Evolutionary conservation across 805 yeast species (phyloP).

Genomic region (Lipomyces kockii): DNA sequence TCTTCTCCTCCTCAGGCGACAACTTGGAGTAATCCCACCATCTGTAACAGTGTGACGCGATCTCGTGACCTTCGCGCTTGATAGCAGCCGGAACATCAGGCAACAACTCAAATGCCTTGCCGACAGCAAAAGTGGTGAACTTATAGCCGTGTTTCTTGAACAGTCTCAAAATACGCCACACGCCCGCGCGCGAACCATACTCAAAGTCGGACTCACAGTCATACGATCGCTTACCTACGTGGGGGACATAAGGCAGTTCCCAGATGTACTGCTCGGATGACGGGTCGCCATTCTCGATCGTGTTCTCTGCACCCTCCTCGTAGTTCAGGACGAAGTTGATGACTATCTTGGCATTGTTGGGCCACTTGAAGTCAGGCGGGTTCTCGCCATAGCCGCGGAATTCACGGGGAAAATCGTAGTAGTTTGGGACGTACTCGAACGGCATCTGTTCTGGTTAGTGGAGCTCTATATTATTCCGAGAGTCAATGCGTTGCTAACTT

Average conservation of each 20-base stretch:
- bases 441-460: neutral
- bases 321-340: slow-evolving; percentile 46
- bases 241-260: slow-evolving; percentile 39
- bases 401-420: slow-evolving; percentile 41
- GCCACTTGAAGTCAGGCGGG: slow-evolving; percentile 46
- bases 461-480: neutral
- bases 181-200: slow-evolving; percentile 47
- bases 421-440: slow-evolving; percentile 29
- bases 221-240: slow-evolving; percentile 40
- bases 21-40: slow-evolving; percentile 46
- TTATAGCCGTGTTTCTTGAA: slow-evolving; percentile 45
- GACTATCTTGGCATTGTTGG: slow-evolving; percentile 45
- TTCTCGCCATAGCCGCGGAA: slow-evolving; percentile 45
- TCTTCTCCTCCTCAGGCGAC: slow-evolving; percentile 46
- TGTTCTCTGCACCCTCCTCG: slow-evolving; percentile 47
- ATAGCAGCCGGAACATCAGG: slow-evolving; percentile 47
- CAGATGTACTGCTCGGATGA: slow-evolving; percentile 41
- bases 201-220: slow-evolving; percentile 46
- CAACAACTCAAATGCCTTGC: slow-evolving; percentile 47
- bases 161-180: slow-evolving; percentile 46
- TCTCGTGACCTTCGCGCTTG: slow-evolving; percentile 49
- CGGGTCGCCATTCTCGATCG: slow-evolving; percentile 44
- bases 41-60: slow-evolving; percentile 48
- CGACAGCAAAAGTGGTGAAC: slow-evolving; percentile 49
- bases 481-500: neutral